Evolutionary conservation across 148 eudicot genomes (phyloP).

Genomic region (Silene latifolia): DNA sequence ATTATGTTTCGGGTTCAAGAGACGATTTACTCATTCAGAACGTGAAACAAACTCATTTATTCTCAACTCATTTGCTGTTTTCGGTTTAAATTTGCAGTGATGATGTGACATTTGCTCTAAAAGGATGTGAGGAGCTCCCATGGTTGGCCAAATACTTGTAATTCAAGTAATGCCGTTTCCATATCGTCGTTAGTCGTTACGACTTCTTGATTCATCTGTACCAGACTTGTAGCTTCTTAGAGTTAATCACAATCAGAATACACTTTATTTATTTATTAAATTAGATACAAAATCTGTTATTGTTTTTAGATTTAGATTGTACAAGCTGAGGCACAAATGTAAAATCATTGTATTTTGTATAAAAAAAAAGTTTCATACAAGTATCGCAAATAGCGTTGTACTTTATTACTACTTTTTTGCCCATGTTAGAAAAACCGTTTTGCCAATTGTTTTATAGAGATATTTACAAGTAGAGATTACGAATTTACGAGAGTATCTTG

Average conservation of each 20-base stretch:
- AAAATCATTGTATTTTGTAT: not conserved
- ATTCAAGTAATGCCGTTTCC: not conserved
- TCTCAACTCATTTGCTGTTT: not conserved
- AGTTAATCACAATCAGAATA: not conserved
- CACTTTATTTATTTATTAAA: too few relatives aligned
- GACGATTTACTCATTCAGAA: too few relatives aligned
- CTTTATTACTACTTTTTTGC: too few relatives aligned
- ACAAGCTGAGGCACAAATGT: too few relatives aligned
- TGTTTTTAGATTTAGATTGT: too few relatives aligned
- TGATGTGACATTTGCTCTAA: constrained; percentile 90
- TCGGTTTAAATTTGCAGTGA: constrained; percentile 51
- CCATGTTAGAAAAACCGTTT: too few relatives aligned
- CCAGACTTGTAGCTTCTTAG: not conserved
- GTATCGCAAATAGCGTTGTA: too few relatives aligned
- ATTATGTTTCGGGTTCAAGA: not conserved
- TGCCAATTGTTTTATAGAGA: too few relatives aligned
- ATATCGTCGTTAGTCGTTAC: not conserved
- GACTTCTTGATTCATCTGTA: constrained; percentile 4
- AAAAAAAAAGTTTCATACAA: too few relatives aligned
- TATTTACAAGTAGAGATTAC: too few relatives aligned
- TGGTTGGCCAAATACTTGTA: constrained; percentile 86
- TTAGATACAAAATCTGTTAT: too few relatives aligned
- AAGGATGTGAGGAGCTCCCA: constrained; percentile 79
- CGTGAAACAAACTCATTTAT: not conserved
- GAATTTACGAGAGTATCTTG: too few relatives aligned